phyloP scores from a whole-genome alignment of 306 rosid genomes.

The Casuarina equisetifolia region DNA sequence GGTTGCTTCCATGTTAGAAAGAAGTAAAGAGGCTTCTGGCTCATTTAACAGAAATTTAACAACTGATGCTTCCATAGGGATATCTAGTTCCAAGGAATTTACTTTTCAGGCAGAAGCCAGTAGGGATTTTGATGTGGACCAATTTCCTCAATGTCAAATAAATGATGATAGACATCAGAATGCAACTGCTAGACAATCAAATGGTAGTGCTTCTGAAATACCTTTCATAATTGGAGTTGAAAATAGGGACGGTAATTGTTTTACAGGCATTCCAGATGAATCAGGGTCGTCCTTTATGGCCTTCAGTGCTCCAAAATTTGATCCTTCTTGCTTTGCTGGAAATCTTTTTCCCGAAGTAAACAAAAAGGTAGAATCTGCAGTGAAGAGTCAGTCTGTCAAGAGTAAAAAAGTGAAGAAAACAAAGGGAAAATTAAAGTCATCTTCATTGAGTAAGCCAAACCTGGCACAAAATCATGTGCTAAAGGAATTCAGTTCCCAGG shows the following conservation, averaged over 20 bases:
- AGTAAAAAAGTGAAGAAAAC: slow-evolving; percentile 51
- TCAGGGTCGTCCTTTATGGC: slow-evolving; percentile 39
- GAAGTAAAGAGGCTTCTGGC: slow-evolving; percentile 30
- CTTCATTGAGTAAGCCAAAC: slow-evolving; percentile 45
- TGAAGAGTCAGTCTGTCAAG: slow-evolving; percentile 49
- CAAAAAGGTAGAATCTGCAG: slow-evolving; percentile 30
- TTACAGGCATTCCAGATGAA: slow-evolving; percentile 41
- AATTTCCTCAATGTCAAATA: slow-evolving; percentile 34
- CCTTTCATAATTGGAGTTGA: slow-evolving; percentile 26
- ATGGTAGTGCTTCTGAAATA: slow-evolving; percentile 28
- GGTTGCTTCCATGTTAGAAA: slow-evolving; percentile 35
- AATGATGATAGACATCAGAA: slow-evolving; percentile 35
- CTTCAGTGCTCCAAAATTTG: slow-evolving; percentile 56
- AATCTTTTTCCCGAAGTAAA: slow-evolving; percentile 55
- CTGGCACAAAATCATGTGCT: slow-evolving; percentile 36
- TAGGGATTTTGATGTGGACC: slow-evolving; percentile 29
- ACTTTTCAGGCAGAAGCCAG: slow-evolving; percentile 28
- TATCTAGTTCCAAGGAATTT: slow-evolving; percentile 40
- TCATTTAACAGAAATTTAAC: slow-evolving; percentile 24
- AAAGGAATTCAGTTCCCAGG: slow-evolving; percentile 41
- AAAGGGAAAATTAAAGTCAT: slow-evolving; percentile 52
- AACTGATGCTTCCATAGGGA: slow-evolving; percentile 35
- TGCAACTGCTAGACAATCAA: slow-evolving; percentile 32
- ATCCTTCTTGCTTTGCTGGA: slow-evolving; percentile 65
- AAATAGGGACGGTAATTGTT: slow-evolving; percentile 25